phyloP scores from a whole-genome alignment of 345 rosid genomes.

The Noccaea bulbosa region DNA sequence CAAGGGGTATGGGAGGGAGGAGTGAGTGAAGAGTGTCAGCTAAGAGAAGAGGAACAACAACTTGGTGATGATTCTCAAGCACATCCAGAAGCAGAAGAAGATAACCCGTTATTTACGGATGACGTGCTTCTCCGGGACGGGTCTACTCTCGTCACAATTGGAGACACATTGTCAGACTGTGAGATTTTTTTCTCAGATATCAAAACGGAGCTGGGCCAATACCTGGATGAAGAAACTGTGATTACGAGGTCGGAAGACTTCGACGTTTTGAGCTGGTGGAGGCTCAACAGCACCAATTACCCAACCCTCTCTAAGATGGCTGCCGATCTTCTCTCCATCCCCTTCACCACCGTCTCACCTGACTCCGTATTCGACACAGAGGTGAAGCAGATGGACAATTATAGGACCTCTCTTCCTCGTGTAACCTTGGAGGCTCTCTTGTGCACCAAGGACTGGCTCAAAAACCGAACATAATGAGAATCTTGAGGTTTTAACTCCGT shows the following conservation, averaged over 20 bases:
- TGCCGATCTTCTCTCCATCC: slow-evolving; percentile 62
- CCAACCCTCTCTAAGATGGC: slow-evolving; percentile 82
- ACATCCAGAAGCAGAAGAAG: slow-evolving; percentile 44
- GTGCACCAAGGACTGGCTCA: slow-evolving; percentile 76
- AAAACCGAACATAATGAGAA: slow-evolving; percentile 15
- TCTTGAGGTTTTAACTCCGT: neutral
- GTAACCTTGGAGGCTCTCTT: slow-evolving; percentile 77
- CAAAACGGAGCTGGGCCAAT: slow-evolving; percentile 75
- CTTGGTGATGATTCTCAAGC: slow-evolving; percentile 34
- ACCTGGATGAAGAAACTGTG: slow-evolving; percentile 64
- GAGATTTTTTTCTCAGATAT: slow-evolving; percentile 64
- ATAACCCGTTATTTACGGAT: slow-evolving; percentile 2
- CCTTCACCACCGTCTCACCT: slow-evolving; percentile 48
- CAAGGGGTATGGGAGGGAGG: slow-evolving; percentile 34
- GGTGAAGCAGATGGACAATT: slow-evolving; percentile 64
- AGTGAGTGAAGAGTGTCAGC: slow-evolving; percentile 36
- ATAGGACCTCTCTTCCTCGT: slow-evolving; percentile 59
- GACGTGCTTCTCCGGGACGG: slow-evolving; percentile 48
- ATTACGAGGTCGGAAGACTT: slow-evolving; percentile 62
- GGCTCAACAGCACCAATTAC: slow-evolving; percentile 58
- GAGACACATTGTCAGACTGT: slow-evolving; percentile 55
- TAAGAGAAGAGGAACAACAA: slow-evolving; percentile 38
- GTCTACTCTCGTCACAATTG: slow-evolving; percentile 53
- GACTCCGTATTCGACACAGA: slow-evolving; percentile 58
- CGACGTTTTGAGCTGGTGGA: slow-evolving; percentile 81